Evolutionary conservation across 352 stramenopile species (phyloP).

Genomic region (Phytophthora nicotianae): DNA sequence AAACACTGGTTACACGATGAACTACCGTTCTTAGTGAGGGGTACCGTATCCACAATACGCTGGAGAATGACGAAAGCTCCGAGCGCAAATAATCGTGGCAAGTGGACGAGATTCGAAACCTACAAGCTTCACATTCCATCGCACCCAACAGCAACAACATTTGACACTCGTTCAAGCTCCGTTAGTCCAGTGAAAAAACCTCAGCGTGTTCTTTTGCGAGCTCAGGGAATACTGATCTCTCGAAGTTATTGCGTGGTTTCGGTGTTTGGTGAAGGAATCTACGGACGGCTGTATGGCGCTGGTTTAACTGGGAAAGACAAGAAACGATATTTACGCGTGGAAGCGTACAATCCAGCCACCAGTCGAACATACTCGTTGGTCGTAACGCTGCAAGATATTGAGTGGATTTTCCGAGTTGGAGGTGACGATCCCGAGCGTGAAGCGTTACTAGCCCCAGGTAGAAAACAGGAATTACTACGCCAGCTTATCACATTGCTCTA

Average conservation of each 20-base stretch:
- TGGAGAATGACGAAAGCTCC: constrained; percentile 51
- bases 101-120: constrained; percentile 50
- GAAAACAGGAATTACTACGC: constrained; percentile 56
- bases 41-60: background rate
- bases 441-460: constrained; percentile 52
- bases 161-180: constrained; percentile 1
- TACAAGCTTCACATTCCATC: constrained; percentile 41
- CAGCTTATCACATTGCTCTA: constrained; percentile 66
- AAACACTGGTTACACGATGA: constrained; percentile 66
- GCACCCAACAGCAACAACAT: background rate
- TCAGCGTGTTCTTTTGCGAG: constrained; percentile 43
- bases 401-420: constrained; percentile 50
- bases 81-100: constrained; percentile 36
- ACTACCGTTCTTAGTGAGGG: constrained; percentile 41
- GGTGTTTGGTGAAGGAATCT: constrained; percentile 62
- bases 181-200: constrained; percentile 23
- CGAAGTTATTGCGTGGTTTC: constrained; percentile 65
- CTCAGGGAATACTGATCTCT: constrained; percentile 61
- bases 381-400: constrained; percentile 62
- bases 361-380: constrained; percentile 35
- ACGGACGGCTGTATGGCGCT: constrained; percentile 56
- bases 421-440: constrained; percentile 29
- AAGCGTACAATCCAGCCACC: constrained; percentile 59
- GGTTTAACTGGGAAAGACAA: constrained; percentile 38
- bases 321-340: constrained; percentile 44